phyloP scores from a whole-genome alignment of 352 stramenopile genomes.

The Phytophthora pluvialis region DNA sequence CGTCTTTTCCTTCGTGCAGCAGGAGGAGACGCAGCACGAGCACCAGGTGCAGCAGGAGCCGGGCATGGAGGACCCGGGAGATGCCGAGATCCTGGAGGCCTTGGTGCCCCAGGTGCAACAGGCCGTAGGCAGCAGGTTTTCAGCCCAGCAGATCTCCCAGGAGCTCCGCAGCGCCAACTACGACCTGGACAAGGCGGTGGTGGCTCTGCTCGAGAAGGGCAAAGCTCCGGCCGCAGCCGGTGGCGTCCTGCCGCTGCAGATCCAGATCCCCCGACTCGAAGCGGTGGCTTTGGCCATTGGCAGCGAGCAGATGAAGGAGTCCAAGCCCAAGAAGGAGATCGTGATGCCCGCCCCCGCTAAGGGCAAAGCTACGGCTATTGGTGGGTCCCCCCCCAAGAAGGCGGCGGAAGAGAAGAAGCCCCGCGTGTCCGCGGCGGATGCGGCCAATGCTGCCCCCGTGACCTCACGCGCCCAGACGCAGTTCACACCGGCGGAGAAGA shows the following conservation, averaged over 20 bases:
- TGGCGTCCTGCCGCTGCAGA: constrained; percentile 64
- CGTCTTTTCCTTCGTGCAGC: constrained; percentile 84
- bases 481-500: constrained; percentile 65
- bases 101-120: constrained; percentile 67
- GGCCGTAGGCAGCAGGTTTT: constrained; percentile 59
- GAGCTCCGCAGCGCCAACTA: constrained; percentile 80
- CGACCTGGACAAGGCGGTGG: constrained; percentile 76
- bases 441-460: constrained; percentile 31
- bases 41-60: constrained; percentile 9
- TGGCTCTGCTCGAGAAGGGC: constrained; percentile 74
- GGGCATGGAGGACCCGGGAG: constrained; percentile 45
- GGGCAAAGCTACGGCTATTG: constrained; percentile 59
- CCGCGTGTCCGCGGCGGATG: constrained; percentile 29
- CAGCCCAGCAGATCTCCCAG: constrained; percentile 64
- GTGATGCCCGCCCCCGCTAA: constrained; percentile 49
- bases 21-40: constrained; percentile 23
- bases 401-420: constrained; percentile 31
- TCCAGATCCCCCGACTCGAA: constrained; percentile 71
- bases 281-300: constrained; percentile 58
- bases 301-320: constrained; percentile 27
- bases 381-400: constrained; percentile 17
- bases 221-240: constrained; percentile 44
- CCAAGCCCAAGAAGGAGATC: constrained; percentile 33
- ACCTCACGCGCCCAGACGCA: constrained; percentile 48
- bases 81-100: constrained; percentile 56